Evolutionary conservation across 805 yeast species (phyloP).

Genomic region (Candida gorgasii): DNA sequence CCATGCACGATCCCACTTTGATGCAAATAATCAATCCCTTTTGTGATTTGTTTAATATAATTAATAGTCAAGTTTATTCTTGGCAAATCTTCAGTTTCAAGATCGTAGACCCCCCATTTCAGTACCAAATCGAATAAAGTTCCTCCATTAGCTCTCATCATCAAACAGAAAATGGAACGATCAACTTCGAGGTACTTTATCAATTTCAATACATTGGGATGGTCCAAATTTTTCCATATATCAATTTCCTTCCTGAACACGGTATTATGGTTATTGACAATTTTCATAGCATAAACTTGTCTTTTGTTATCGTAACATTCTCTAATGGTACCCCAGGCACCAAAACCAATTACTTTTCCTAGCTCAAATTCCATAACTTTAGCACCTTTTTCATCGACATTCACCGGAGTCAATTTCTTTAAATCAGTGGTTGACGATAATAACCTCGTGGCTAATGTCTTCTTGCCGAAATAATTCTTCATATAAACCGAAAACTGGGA

Average conservation of each 20-base stretch:
- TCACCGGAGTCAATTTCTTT: slow-evolving; percentile 32
- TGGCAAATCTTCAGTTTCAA: slow-evolving; percentile 6
- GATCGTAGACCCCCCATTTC: slow-evolving; percentile 53
- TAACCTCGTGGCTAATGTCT: slow-evolving; percentile 42
- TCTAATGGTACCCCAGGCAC: slow-evolving; percentile 87
- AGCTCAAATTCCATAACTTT: slow-evolving; percentile 59
- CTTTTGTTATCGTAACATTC: slow-evolving; percentile 50
- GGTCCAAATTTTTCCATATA: slow-evolving; percentile 72
- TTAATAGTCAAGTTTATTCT: slow-evolving; percentile 10
- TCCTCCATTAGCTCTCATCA: slow-evolving; percentile 70
- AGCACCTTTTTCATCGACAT: slow-evolving; percentile 69
- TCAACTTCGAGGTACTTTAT: slow-evolving; percentile 61
- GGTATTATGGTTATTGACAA: slow-evolving; percentile 36
- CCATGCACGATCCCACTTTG: slow-evolving; percentile 70
- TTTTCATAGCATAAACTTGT: slow-evolving; percentile 59
- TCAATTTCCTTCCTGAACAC: slow-evolving; percentile 70
- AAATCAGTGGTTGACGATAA: slow-evolving; percentile 41
- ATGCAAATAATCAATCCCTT: slow-evolving; percentile 62
- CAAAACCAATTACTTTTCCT: slow-evolving; percentile 79
- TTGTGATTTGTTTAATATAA: slow-evolving; percentile 48
- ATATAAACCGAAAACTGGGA: slow-evolving; percentile 45
- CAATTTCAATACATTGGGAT: slow-evolving; percentile 65
- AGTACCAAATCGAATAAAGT: slow-evolving; percentile 76
- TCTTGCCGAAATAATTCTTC: slow-evolving; percentile 34
- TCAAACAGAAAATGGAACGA: slow-evolving; percentile 68